phyloP scores from a whole-genome alignment of 1,139 yeast genomes.

The Sugiyamaella neomexicana region DNA sequence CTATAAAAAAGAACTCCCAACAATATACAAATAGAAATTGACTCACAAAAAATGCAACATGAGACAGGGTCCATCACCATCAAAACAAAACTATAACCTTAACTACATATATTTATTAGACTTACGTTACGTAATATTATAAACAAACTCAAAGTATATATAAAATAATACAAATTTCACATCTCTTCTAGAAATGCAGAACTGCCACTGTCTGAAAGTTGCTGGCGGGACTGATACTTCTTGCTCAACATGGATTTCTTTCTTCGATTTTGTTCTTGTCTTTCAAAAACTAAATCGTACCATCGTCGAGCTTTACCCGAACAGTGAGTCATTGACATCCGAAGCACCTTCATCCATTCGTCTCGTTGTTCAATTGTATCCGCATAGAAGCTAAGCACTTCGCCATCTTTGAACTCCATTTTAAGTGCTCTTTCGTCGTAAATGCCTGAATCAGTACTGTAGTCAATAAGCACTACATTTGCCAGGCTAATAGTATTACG shows the following conservation, averaged over 20 bases:
- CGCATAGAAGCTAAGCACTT: slow-evolving; percentile 64
- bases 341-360: slow-evolving; percentile 51
- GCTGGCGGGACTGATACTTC: slow-evolving; percentile 21
- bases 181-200: slow-evolving; percentile 24
- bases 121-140: not conserved
- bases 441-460: slow-evolving; percentile 36
- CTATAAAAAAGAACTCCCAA: not conserved
- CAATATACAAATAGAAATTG: not conserved
- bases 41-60: not conserved
- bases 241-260: slow-evolving; percentile 17
- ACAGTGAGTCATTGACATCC: slow-evolving; percentile 32
- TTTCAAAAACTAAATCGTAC: slow-evolving; percentile 38
- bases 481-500: slow-evolving; percentile 65
- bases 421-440: slow-evolving; percentile 49
- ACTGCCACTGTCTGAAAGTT: slow-evolving; percentile 16
- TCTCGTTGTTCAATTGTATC: slow-evolving; percentile 53
- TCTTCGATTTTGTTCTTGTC: slow-evolving; percentile 21
- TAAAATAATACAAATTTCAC: not conserved
- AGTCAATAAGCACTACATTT: slow-evolving; percentile 43
- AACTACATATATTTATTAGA: not conserved
- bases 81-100: not conserved
- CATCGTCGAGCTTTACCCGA: slow-evolving; percentile 35
- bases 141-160: slow-evolving; percentile 1
- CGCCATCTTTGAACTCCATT: slow-evolving; percentile 62
- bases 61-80: too few species aligned